Base-by-base conservation (phyloP, 1,284 basidiomycete species). In the Heterobasidion parviporum region DNA sequence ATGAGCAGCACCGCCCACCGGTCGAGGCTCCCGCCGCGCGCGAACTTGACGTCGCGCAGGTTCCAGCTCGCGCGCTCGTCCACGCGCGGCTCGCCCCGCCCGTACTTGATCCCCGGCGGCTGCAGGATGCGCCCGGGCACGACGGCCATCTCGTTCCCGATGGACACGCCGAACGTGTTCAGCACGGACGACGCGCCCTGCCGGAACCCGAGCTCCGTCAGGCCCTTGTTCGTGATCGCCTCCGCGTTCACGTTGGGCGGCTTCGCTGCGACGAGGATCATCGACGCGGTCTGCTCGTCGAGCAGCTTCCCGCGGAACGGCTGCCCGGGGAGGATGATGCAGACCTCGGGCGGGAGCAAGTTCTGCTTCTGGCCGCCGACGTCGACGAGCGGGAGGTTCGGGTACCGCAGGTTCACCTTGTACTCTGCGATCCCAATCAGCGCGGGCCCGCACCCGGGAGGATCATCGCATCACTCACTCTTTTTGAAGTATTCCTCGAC, bases 21-120 rank as follows among this genome's bases (percentile, higher is more conserved):
- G 45, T 72, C 67, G 46, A 88, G 64, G 20, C 56, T 68, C 1
- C 72, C 80, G 15, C 85, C 83, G 16, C 68, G 67, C 1, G 78
- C 71, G 63, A 90, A 90, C 60, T 75, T 79, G 61, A 89, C 79
- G 52, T 72, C 69, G 20, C 75, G 71, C 53, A 90, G 63, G 61
- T 90, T 90, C 88, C 88, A 91, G 63, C 81, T 81, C 0, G 85
- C 88, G 41, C 75, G 74, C 1, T 79, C 78, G 56, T 85, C 78
- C 34, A 86, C 75, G 0, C 57, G 53, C 1, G 80, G 76, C 1
- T 68, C 63, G 15, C 76, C 74, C 52, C 68, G 64, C 0, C 71
- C 74, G 63, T 90, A 90, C 49, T 76, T 71, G 56, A 90, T 72
- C 4, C 68, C 70, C 0, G 87, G 88, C 9, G 80, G 66, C 5